These are phyloP conservation scores for Colletotrichum incanum DNA, from an alignment of 2,329 filamentous ascomycete species.

Conservation along the genomic window DNA sequence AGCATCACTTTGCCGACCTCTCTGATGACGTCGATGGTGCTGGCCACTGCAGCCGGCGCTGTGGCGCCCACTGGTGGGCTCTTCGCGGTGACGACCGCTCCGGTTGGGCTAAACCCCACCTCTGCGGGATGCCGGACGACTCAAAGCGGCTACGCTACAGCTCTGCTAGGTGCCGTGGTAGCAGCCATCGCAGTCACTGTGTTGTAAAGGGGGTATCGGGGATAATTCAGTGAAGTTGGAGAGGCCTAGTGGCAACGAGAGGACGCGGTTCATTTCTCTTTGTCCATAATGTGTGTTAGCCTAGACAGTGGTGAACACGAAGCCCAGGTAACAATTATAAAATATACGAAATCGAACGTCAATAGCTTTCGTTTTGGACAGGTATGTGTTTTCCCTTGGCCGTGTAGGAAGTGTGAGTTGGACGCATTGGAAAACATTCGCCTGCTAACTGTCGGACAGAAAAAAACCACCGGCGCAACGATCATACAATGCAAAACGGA, in stretches of 20 bases:
- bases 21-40: conserved; percentile 35
- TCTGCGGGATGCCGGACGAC: conserved; percentile 16
- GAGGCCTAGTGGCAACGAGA: background rate
- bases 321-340: background rate
- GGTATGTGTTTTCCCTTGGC: background rate
- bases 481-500: background rate
- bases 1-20: conserved; percentile 31
- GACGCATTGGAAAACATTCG: too few species aligned
- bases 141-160: conserved; percentile 1
- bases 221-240: background rate
- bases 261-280: background rate
- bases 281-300: conserved; percentile 10
- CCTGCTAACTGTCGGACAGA: background rate
- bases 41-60: conserved; percentile 24
- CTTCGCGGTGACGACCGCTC: conserved; percentile 26
- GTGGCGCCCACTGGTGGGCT: conserved; percentile 31
- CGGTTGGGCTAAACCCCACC: conserved; percentile 12
- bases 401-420: background rate
- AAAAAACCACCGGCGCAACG: background rate
- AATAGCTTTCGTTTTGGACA: background rate
- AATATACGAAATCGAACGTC: too few species aligned
- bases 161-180: conserved; percentile 6
- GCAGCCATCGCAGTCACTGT: background rate
- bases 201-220: conserved; percentile 1
- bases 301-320: background rate